Conservation (phyloP, 495 filamentous ascomycete species). For the Cladorrhinum samala region DNA sequence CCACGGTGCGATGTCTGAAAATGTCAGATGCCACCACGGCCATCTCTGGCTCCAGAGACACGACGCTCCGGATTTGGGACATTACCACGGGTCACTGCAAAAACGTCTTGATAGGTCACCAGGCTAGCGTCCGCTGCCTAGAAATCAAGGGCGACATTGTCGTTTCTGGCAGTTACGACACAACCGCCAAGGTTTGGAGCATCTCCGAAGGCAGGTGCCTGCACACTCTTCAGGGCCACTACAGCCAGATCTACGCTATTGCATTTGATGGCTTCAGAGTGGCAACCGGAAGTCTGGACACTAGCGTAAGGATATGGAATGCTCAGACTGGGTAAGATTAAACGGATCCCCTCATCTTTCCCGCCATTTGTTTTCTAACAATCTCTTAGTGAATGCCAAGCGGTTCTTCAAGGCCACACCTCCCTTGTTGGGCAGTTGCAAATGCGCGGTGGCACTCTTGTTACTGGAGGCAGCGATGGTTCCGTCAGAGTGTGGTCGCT, state of each 20-base stretch:
- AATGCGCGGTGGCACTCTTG: constrained; percentile 87
- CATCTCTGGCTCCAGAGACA: constrained; percentile 93
- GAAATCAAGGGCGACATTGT: constrained; percentile 94
- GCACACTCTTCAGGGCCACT: constrained; percentile 86
- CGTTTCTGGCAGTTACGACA: constrained; percentile 95
- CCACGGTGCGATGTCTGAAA: constrained; percentile 92
- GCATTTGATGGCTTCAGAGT: constrained; percentile 90
- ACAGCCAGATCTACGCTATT: constrained; percentile 98
- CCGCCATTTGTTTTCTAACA: neutral
- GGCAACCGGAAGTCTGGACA: constrained; percentile 95
- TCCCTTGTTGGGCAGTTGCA: constrained; percentile 96
- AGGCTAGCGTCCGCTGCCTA: constrained; percentile 91
- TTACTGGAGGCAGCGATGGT: constrained; percentile 93
- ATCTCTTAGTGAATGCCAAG: constrained; percentile 62
- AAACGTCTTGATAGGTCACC: constrained; percentile 90
- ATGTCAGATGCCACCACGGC: constrained; percentile 92
- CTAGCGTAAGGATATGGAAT: constrained; percentile 96
- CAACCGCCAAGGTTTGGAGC: constrained; percentile 94
- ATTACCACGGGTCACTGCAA: constrained; percentile 77
- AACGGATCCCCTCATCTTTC: neutral
- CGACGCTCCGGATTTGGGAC: constrained; percentile 93
- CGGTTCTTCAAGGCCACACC: constrained; percentile 94
- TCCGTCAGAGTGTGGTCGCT: constrained; percentile 95
- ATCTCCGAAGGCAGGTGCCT: constrained; percentile 89
- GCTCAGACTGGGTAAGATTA: constrained; percentile 71